Base-by-base conservation (phyloP, 106 monocot genomes). In the Acorus gramineus region DNA sequence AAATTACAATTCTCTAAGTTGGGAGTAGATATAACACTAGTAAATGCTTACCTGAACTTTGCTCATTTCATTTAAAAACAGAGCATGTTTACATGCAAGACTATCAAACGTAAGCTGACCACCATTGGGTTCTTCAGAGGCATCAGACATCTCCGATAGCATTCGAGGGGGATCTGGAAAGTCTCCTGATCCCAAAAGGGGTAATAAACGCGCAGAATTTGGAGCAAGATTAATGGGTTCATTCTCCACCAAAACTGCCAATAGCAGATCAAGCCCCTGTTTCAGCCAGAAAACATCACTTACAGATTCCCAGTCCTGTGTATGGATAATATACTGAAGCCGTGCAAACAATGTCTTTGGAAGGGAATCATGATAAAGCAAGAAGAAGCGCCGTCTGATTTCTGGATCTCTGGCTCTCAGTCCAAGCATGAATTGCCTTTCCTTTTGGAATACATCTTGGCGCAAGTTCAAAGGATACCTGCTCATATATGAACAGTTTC, bases 231-330 rank as follows among this genome's bases (percentile, higher is more conserved):
- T 92, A 47, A 98, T 92, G 11, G 83, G 88, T 60, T 88, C 92
- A 69, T 92, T 81, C 73, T 98, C 98, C 14, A 92, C 92, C 62
- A 98, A 77, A 46, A 98, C 75, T 9, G 92, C 98, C 60, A 98
- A 62, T 42, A 98, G 70, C 59, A 98, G 92, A 79, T 98, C 98
- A 78, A 98, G 85, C 11, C 88, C 91, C 66, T 98, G 98, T 50
- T 88, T 98, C 68, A 98, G 56, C 98, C 98, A 98, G 79, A 98
- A 98, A 65, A 69, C 85, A 81, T 98, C 98, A 76, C 98, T 84
- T 8, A 92, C 92, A 55, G 92, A 76, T 81, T 98, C 98, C 98
- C 98, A 98, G 47, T 98, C 98, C 69, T 98, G 96, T 50, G 62
- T 64, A 59, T 98, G 92, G 59, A 98, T 92, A 60, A 98, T 92